These are phyloP conservation scores for Phytophthora colocasiae DNA, from an alignment of 352 stramenopile genomes.

Conservation along the genomic window DNA sequence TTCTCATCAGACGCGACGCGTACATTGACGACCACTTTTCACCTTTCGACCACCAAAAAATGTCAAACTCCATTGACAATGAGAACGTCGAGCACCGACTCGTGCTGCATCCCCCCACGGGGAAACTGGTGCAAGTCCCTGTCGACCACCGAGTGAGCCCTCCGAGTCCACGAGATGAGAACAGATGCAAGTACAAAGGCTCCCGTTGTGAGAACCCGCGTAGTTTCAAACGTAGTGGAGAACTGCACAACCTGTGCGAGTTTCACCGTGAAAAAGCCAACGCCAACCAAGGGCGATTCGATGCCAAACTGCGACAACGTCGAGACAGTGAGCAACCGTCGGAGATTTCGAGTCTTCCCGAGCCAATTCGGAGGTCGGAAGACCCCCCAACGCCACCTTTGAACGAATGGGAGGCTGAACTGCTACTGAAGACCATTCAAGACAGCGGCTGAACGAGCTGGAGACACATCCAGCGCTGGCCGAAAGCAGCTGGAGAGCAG, in stretches of 20 bases:
- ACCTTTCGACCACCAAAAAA: slow-evolving; percentile 34
- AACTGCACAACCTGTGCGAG: slow-evolving; percentile 61
- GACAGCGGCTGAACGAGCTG: slow-evolving; percentile 9
- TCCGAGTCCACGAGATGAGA: slow-evolving; percentile 12
- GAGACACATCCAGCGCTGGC: not conserved
- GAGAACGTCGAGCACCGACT: slow-evolving; percentile 19
- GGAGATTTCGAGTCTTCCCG: slow-evolving; percentile 15
- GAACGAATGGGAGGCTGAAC: slow-evolving; percentile 29
- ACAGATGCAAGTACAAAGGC: slow-evolving; percentile 34
- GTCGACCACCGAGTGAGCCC: slow-evolving; percentile 17
- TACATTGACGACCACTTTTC: slow-evolving; percentile 11
- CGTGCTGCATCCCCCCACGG: slow-evolving; percentile 24
- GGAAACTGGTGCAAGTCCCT: slow-evolving; percentile 21
- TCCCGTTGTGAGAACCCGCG: slow-evolving; percentile 11
- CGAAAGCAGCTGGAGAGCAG: not conserved
- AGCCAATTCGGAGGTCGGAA: slow-evolving; percentile 26
- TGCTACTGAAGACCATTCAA: slow-evolving; percentile 32
- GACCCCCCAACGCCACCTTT: slow-evolving; percentile 14
- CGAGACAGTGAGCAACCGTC: slow-evolving; percentile 17
- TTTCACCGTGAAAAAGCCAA: slow-evolving; percentile 62
- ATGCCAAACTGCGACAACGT: slow-evolving; percentile 32
- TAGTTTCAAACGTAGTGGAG: slow-evolving; percentile 25
- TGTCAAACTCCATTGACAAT: slow-evolving; percentile 17
- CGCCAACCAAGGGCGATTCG: slow-evolving; percentile 59
- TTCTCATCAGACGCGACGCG: slow-evolving; percentile 24